Conservation (phyloP, 179 eudicot genomes). For the Nepenthes alata region DNA sequence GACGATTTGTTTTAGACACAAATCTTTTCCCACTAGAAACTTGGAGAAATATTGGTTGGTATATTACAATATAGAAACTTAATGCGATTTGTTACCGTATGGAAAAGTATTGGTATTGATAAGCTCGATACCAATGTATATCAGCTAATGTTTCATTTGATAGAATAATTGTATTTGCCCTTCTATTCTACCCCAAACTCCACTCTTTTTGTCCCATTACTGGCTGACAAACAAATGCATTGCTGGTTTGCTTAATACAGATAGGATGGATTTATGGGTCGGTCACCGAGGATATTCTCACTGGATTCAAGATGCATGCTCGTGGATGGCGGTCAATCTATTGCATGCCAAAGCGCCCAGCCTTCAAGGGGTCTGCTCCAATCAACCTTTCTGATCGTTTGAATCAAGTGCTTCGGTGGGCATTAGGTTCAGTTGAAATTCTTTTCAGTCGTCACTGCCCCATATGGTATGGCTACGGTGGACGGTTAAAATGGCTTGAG, state of each 20-base stretch:
- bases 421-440: conserved; percentile 48
- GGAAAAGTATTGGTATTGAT: too few species aligned
- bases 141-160: too few species aligned
- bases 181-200: too few species aligned
- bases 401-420: conserved; percentile 52
- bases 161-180: too few species aligned
- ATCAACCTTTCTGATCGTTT: conserved; percentile 55
- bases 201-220: too few species aligned
- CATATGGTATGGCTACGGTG: conserved; percentile 41
- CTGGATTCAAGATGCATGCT: conserved; percentile 51
- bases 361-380: conserved; percentile 52
- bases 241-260: conserved; percentile 16
- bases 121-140: too few species aligned
- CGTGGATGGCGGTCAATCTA: conserved; percentile 53
- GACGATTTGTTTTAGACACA: too few species aligned
- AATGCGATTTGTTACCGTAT: too few species aligned
- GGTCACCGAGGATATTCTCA: conserved; percentile 53
- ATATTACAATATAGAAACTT: too few species aligned
- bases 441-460: conserved; percentile 55
- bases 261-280: conserved; percentile 64
- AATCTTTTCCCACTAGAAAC: too few species aligned
- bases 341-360: conserved; percentile 45
- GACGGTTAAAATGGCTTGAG: conserved; percentile 45
- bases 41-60: too few species aligned
- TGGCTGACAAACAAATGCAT: background rate